Evolutionary conservation across 2,329 filamentous ascomycete genomes (phyloP).

Genomic region (Stagonosporopsis vannaccii): DNA sequence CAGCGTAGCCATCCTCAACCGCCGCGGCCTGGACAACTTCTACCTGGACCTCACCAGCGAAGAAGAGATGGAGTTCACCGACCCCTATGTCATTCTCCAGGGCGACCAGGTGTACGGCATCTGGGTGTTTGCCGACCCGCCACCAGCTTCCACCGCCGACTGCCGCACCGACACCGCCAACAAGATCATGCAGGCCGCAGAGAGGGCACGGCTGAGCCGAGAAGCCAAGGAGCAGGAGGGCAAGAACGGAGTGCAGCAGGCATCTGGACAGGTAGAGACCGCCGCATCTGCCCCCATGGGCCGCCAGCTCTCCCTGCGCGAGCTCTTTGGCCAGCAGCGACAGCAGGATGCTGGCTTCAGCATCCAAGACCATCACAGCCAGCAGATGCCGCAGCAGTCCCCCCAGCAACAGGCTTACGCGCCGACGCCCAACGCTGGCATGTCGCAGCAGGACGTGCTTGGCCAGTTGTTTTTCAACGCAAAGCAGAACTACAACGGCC

Average conservation of each 20-base stretch:
- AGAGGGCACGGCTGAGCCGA: conserved; percentile 59
- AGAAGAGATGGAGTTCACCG: conserved; percentile 57
- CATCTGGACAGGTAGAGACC: conserved; percentile 42
- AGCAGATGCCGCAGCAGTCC: neutral
- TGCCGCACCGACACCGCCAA: conserved; percentile 60
- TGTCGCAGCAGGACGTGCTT: conserved; percentile 38
- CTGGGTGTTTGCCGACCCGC: conserved; percentile 69
- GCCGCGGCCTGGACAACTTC: conserved; percentile 59
- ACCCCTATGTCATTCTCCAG: conserved; percentile 67
- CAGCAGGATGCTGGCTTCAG: conserved; percentile 61
- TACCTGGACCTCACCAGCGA: conserved; percentile 51
- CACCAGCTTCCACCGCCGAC: conserved; percentile 62
- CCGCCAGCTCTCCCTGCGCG: conserved; percentile 60
- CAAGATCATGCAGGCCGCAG: conserved; percentile 63
- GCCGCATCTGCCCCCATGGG: conserved; percentile 56
- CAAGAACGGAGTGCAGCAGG: conserved; percentile 29
- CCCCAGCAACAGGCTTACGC: conserved; percentile 23
- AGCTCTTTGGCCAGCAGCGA: conserved; percentile 63
- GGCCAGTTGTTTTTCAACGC: conserved; percentile 47
- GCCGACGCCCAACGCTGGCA: conserved; percentile 27
- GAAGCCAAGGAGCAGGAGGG: conserved; percentile 40
- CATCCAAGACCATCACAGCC: conserved; percentile 42
- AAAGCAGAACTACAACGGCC: conserved; percentile 45
- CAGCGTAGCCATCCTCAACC: conserved; percentile 56
- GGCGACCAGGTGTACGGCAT: conserved; percentile 63